These are phyloP conservation scores for Aureobasidium subglaciale DNA, from an alignment of 2,329 filamentous ascomycete genomes.

Conservation along the genomic window DNA sequence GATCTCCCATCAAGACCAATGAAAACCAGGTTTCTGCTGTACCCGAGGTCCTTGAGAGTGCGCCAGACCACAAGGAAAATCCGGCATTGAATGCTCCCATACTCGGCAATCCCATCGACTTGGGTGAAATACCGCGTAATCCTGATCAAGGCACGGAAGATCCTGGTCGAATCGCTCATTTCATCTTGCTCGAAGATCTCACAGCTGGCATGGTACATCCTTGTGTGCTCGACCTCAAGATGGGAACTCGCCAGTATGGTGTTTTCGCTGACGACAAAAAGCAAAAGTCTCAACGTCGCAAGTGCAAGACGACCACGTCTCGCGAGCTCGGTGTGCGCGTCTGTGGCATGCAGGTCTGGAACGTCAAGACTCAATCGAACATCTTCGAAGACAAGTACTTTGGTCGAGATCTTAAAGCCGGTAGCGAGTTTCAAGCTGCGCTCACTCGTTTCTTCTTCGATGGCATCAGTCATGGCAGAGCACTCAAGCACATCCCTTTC, in stretches of 20 bases:
- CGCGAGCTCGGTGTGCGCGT: slow-evolving; percentile 85
- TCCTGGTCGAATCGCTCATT: slow-evolving; percentile 70
- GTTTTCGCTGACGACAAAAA: slow-evolving; percentile 89
- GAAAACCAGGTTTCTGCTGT: not conserved
- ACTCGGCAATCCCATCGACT: slow-evolving; percentile 26
- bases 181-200: slow-evolving; percentile 86
- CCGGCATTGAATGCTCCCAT: not conserved
- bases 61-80: not conserved
- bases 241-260: slow-evolving; percentile 96
- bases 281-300: slow-evolving; percentile 82
- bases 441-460: slow-evolving; percentile 88
- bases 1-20: slow-evolving; percentile 7
- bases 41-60: not conserved
- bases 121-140: slow-evolving; percentile 30
- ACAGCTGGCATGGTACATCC: slow-evolving; percentile 95
- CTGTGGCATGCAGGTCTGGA: slow-evolving; percentile 95
- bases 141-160: slow-evolving; percentile 39
- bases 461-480: slow-evolving; percentile 70
- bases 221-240: slow-evolving; percentile 95
- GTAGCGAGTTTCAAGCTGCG: slow-evolving; percentile 80
- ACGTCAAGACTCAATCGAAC: slow-evolving; percentile 72
- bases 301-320: slow-evolving; percentile 88
- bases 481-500: slow-evolving; percentile 78
- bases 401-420: slow-evolving; percentile 79
- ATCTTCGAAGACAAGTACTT: slow-evolving; percentile 99